A percentile compares a stretch with the other conserved stretches of the same genome.
Conservation (phyloP, 306 rosid species). For the Rosa rugosa region DNA sequence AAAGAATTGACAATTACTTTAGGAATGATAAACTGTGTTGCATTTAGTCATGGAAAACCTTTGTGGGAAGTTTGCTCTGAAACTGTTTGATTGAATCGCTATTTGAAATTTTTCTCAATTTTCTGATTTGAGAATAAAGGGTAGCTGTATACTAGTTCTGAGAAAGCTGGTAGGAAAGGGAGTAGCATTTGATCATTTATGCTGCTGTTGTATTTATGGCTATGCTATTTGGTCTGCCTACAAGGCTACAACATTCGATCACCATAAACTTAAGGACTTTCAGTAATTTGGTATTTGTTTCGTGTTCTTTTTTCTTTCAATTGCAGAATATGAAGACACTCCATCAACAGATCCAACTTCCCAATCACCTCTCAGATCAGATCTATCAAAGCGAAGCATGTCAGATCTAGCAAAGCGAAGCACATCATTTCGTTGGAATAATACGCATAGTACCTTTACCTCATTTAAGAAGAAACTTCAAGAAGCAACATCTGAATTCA, state of each 20-base stretch:
- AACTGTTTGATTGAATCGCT: not conserved
- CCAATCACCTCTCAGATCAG: slow-evolving; percentile 28
- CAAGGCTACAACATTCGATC: not conserved
- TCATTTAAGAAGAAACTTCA: slow-evolving; percentile 43
- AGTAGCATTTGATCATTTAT: not conserved
- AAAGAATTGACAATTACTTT: not conserved
- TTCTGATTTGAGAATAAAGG: not conserved
- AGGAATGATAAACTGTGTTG: not conserved
- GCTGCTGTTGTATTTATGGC: not conserved
- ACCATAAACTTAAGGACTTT: not conserved
- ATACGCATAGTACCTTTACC: slow-evolving; percentile 23
- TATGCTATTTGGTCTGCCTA: not conserved
- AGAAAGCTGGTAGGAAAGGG: not conserved
- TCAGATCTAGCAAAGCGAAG: slow-evolving; percentile 30
- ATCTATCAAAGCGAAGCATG: slow-evolving; percentile 29
- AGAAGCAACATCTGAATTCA: slow-evolving; percentile 44
- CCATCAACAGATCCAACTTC: slow-evolving; percentile 30
- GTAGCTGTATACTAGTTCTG: not conserved
- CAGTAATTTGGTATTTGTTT: not conserved
- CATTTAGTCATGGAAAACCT: not conserved
- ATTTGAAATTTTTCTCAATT: not conserved
- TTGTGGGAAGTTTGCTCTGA: not conserved
- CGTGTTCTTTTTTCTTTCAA: not conserved
- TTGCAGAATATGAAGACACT: slow-evolving; percentile 46
- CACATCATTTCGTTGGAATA: slow-evolving; percentile 33